Evolutionary conservation across 2,329 filamentous ascomycete species (phyloP).

Genomic region (Claviceps purpurea): DNA sequence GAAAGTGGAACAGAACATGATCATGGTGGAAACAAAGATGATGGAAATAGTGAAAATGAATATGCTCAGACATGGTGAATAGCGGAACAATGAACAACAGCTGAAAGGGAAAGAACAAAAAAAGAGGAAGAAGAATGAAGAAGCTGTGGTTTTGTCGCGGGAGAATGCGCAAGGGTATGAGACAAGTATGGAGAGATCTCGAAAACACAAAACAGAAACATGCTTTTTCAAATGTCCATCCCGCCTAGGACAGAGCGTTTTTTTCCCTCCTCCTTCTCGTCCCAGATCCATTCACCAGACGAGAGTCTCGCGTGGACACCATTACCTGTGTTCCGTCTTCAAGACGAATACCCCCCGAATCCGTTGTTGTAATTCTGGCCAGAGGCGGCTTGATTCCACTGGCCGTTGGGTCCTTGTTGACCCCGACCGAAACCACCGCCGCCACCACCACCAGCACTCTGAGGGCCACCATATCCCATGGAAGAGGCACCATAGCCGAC

Average conservation of each 20-base stretch:
- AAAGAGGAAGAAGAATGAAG: neutral
- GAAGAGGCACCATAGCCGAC: constrained; percentile 51
- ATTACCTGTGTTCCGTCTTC: constrained; percentile 12
- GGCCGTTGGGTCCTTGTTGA: constrained; percentile 42
- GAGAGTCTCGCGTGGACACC: constrained; percentile 3
- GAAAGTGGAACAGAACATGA: constrained; percentile 1
- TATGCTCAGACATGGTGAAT: neutral
- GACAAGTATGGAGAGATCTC: constrained; percentile 9
- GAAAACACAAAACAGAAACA: constrained; percentile 8
- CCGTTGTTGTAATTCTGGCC: constrained; percentile 47
- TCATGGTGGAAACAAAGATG: constrained; percentile 1
- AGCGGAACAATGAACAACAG: constrained; percentile 5
- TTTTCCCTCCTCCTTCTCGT: constrained; percentile 2
- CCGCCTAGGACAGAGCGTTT: constrained; percentile 4
- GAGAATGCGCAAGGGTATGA: constrained; percentile 10
- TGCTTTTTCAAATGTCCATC: constrained; percentile 8
- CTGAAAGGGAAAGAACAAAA: constrained; percentile 2
- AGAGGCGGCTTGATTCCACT: constrained; percentile 39
- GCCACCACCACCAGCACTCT: constrained; percentile 58
- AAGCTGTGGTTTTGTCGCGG: constrained; percentile 7
- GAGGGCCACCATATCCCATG: constrained; percentile 57
- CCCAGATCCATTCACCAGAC: constrained; percentile 3
- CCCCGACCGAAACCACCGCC: constrained; percentile 66
- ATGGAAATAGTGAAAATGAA: constrained; percentile 2
- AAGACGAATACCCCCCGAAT: constrained; percentile 51